A percentile compares a stretch with the other conserved stretches of the same genome.
phyloP scores from a whole-genome alignment of 768 basidiomycete genomes.

The Serendipita indica region DNA sequence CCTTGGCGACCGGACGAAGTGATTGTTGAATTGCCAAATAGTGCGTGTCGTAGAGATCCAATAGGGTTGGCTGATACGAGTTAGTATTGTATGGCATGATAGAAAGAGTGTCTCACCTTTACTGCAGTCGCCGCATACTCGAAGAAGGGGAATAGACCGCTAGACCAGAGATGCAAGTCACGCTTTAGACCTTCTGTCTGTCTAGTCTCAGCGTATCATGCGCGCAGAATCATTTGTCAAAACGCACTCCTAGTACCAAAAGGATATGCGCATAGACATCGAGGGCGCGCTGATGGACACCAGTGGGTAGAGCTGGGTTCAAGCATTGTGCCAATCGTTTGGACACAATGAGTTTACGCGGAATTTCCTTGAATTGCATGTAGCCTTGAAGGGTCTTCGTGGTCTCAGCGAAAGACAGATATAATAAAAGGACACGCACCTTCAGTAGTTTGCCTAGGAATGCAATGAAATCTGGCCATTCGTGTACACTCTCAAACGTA shows the following conservation, averaged over 20 bases:
- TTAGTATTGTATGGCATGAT: no score
- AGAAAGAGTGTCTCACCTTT: no score
- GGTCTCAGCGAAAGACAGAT: no score
- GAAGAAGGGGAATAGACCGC: conserved; percentile 95
- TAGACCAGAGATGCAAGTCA: conserved; percentile 87
- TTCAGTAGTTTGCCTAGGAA: conserved; percentile 90
- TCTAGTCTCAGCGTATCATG: not conserved
- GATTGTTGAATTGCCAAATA: conserved; percentile 74
- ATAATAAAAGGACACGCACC: conserved; percentile 27
- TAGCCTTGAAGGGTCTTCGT: conserved; percentile 80
- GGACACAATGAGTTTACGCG: conserved; percentile 82
- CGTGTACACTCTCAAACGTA: conserved; percentile 89
- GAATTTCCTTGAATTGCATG: conserved; percentile 91
- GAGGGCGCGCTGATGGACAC: conserved; percentile 90
- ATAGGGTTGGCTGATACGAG: conserved; percentile 51
- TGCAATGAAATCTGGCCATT: conserved; percentile 99
- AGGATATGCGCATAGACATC: conserved; percentile 92
- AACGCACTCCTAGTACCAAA: conserved; percentile 71
- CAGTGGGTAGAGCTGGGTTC: conserved; percentile 93
- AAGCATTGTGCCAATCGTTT: conserved; percentile 93
- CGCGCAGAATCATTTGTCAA: not conserved
- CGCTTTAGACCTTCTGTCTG: conserved; percentile 75
- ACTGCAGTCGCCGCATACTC: conserved; percentile 99
- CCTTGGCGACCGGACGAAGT: conserved; percentile 83
- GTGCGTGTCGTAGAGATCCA: conserved; percentile 84